Percentiles rank a stretch among this genome's conserved stretches.
phyloP scores from a whole-genome alignment of 1,284 basidiomycete genomes.

The Ustilago cynodontis region DNA sequence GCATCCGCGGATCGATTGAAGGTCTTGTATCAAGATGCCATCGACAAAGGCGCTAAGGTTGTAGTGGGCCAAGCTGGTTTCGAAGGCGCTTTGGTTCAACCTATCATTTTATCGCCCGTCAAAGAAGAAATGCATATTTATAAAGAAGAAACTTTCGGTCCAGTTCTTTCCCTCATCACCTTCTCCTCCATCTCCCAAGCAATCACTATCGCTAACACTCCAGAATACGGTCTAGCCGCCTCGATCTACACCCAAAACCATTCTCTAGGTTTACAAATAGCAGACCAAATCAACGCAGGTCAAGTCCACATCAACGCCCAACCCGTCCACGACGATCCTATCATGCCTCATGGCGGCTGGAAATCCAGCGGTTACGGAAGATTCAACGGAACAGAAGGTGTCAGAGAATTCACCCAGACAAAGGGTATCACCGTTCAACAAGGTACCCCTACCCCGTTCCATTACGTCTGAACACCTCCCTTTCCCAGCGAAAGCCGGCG shows the following conservation, averaged over 20 bases:
- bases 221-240: slow-evolving; percentile 75
- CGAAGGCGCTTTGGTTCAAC: slow-evolving; percentile 73
- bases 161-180: slow-evolving; percentile 80
- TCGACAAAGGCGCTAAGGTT: slow-evolving; percentile 74
- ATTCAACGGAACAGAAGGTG: slow-evolving; percentile 82
- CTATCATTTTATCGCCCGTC: slow-evolving; percentile 74
- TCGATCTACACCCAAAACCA: slow-evolving; percentile 75
- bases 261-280: slow-evolving; percentile 73
- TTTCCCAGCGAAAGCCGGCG: neutral
- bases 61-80: slow-evolving; percentile 72
- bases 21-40: slow-evolving; percentile 74
- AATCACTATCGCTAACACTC: slow-evolving; percentile 73
- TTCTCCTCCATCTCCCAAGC: slow-evolving; percentile 83
- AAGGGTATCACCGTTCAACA: slow-evolving; percentile 80
- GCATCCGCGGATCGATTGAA: slow-evolving; percentile 74
- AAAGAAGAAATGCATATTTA: slow-evolving; percentile 72
- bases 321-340: slow-evolving; percentile 47
- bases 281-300: slow-evolving; percentile 72
- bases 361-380: slow-evolving; percentile 73
- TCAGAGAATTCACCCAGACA: slow-evolving; percentile 84
- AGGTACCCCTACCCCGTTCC: slow-evolving; percentile 35
- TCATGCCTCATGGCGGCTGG: slow-evolving; percentile 76
- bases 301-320: slow-evolving; percentile 65
- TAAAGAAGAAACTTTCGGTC: slow-evolving; percentile 80
- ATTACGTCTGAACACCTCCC: slow-evolving; percentile 10